Evolutionary conservation across 192 early-diverging fungal species (phyloP).

Genomic region (Allomyces macrogynus): DNA sequence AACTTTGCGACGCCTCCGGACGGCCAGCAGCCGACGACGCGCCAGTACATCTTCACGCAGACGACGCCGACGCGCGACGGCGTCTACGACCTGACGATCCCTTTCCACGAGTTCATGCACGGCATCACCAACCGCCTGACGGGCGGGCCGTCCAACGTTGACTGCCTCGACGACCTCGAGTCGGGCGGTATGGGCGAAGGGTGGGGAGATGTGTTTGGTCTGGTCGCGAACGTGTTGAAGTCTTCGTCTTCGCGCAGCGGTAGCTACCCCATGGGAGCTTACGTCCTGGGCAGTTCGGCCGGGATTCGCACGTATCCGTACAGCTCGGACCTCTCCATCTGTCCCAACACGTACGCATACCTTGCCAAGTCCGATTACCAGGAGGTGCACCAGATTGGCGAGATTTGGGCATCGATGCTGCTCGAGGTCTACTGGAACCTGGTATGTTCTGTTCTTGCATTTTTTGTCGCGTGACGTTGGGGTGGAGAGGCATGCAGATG

Average conservation of each 20-base stretch:
- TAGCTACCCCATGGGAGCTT: slow-evolving; percentile 36
- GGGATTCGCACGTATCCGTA: slow-evolving; percentile 26
- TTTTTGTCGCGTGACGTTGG: slow-evolving; percentile 19
- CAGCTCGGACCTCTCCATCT: slow-evolving; percentile 46
- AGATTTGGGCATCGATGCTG: slow-evolving; percentile 83
- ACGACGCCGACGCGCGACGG: slow-evolving; percentile 56
- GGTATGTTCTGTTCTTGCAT: slow-evolving; percentile 7
- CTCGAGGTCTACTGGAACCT: slow-evolving; percentile 68
- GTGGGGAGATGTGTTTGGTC: slow-evolving; percentile 64
- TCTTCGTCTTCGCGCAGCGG: no score
- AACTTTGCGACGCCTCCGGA: slow-evolving; percentile 86
- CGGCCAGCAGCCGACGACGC: slow-evolving; percentile 73
- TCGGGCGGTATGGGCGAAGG: slow-evolving; percentile 84
- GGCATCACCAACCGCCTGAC: slow-evolving; percentile 81
- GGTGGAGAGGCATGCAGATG: no score
- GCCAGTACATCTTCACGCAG: slow-evolving; percentile 81
- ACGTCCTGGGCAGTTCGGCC: slow-evolving; percentile 34
- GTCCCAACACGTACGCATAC: slow-evolving; percentile 59
- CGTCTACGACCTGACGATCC: slow-evolving; percentile 72
- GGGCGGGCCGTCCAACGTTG: slow-evolving; percentile 73
- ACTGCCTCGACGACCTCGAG: slow-evolving; percentile 72
- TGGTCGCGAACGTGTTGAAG: slow-evolving; percentile 32
- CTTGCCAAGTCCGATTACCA: slow-evolving; percentile 54
- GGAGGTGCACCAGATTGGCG: slow-evolving; percentile 46
- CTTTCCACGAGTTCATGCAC: slow-evolving; percentile 86